Evolutionary conservation across 2,329 filamentous ascomycete species (phyloP).

Genomic region (Aureobasidium sp.): DNA sequence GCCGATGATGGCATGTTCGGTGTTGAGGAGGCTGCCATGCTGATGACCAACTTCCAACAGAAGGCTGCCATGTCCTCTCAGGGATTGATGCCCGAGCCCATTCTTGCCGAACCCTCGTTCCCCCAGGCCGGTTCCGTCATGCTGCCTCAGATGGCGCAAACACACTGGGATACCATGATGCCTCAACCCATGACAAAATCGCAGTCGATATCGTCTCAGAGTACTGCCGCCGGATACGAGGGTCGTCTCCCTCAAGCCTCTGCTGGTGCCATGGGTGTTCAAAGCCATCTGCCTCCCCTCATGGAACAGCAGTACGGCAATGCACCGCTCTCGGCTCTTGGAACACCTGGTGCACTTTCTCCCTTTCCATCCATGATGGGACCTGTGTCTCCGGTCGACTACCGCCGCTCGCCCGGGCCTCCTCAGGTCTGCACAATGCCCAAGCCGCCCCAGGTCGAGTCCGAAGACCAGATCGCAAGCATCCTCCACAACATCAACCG

Average conservation of each 20-base stretch:
- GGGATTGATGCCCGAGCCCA: slow-evolving; percentile 51
- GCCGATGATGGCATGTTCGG: slow-evolving; percentile 88
- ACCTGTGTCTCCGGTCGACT: slow-evolving; percentile 62
- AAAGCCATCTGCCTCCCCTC: slow-evolving; percentile 59
- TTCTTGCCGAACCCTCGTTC: slow-evolving; percentile 70
- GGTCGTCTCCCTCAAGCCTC: slow-evolving; percentile 37
- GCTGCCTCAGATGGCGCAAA: slow-evolving; percentile 76
- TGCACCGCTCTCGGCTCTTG: slow-evolving; percentile 61
- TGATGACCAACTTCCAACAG: slow-evolving; percentile 96
- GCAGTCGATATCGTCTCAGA: slow-evolving; percentile 29
- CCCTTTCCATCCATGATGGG: slow-evolving; percentile 63
- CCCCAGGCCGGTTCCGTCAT: slow-evolving; percentile 62
- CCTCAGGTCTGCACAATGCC: slow-evolving; percentile 57
- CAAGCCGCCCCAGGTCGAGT: slow-evolving; percentile 71
- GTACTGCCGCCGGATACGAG: slow-evolving; percentile 59
- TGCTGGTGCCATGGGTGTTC: not conserved
- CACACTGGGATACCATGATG: slow-evolving; percentile 79
- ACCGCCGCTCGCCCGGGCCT: slow-evolving; percentile 62
- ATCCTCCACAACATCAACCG: slow-evolving; percentile 81
- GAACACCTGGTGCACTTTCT: slow-evolving; percentile 66
- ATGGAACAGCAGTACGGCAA: slow-evolving; percentile 60
- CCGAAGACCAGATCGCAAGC: slow-evolving; percentile 75
- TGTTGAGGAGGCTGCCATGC: slow-evolving; percentile 94
- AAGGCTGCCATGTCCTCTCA: slow-evolving; percentile 73
- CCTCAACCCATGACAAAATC: slow-evolving; percentile 64